Base-by-base conservation (phyloP, 257 asterid species). In the Paulownia fortunei region DNA sequence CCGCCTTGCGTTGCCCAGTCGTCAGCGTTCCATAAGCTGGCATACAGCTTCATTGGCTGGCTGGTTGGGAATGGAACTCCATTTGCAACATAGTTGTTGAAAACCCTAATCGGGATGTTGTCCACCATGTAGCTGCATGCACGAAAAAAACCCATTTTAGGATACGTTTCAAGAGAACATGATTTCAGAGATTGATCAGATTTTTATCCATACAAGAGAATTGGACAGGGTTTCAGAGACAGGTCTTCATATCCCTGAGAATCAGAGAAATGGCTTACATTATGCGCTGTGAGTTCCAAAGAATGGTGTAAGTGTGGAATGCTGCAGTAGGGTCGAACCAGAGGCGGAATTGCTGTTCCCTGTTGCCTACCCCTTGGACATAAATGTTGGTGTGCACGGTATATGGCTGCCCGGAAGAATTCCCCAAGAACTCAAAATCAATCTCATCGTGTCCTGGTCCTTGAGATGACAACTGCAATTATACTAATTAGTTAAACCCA, bases 1-100 rank as follows among this genome's bases (percentile, higher is more conserved):
- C 96, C 96, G 18, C 96, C 96, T 47, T 91, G 92, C 26, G 93
- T 88, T 0, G 96, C 93, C 93, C 93, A 89, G n/a, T 86, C 92
- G 18, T 86, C 94, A 0, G 92, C 95, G 1, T 86, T 64, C 94
- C 97, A 91, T 5, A 91, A 59, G 72, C 94, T 91, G 71, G 83
- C 83, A 42, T 74, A 65, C 61, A 89, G 62, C 41, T 51, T 88
- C 97, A 91, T 89, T 6, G 93, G 85, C 44, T 89, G 88, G 72
- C 26, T 74, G 13, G 80, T 78, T 0, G 93, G 97, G 85, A 64
- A 91, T 16, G 93, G 81, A 19, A 91, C 81, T 0, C 92, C 90
- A 1, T 30, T 36, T 5, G 56, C 61, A 4, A 15, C 83, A 36
- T 88, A 41, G 82, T 91, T 91, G 82, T 72, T 83, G 92, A 81